Evolutionary conservation across 306 rosid genomes (phyloP).

Genomic region (Trifolium repens): DNA sequence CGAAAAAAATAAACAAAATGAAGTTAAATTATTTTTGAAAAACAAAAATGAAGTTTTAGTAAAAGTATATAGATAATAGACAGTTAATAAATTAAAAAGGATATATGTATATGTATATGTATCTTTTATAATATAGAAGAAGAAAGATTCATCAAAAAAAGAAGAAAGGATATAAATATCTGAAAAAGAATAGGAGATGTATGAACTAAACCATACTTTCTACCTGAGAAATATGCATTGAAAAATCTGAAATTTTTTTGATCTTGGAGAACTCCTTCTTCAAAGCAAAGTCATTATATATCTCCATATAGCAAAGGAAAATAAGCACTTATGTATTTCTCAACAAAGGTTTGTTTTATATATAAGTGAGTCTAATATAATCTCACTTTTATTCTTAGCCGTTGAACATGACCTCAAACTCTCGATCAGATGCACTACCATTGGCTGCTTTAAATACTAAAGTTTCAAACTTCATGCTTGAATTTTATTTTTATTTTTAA

Average conservation of each 20-base stretch:
- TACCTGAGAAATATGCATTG: constrained; percentile 43
- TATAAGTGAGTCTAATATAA: constrained; percentile 42
- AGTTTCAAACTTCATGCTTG: not conserved
- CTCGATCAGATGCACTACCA: constrained; percentile 18
- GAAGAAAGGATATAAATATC: no score
- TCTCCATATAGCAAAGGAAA: constrained; percentile 26
- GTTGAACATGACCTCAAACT: constrained; percentile 47
- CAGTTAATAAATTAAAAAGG: not conserved
- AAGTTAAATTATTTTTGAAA: not conserved
- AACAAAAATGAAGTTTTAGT: not conserved
- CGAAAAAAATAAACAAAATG: not conserved
- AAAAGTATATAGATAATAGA: not conserved
- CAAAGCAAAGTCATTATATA: constrained; percentile 49
- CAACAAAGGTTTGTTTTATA: constrained; percentile 36
- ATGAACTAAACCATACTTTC: constrained; percentile 32
- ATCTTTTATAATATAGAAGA: not conserved
- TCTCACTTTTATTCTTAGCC: constrained; percentile 53
- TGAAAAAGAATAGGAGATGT: constrained; percentile 10
- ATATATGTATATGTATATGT: not conserved
- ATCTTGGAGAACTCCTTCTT: constrained; percentile 20
- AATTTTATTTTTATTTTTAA: not conserved
- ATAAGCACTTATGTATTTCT: constrained; percentile 11
- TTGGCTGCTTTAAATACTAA: constrained; percentile 7
- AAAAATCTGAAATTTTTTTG: constrained; percentile 33
- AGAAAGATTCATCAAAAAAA: no score